Base-by-base conservation (phyloP, 768 basidiomycete species). In the Lactarius deliciosus region DNA sequence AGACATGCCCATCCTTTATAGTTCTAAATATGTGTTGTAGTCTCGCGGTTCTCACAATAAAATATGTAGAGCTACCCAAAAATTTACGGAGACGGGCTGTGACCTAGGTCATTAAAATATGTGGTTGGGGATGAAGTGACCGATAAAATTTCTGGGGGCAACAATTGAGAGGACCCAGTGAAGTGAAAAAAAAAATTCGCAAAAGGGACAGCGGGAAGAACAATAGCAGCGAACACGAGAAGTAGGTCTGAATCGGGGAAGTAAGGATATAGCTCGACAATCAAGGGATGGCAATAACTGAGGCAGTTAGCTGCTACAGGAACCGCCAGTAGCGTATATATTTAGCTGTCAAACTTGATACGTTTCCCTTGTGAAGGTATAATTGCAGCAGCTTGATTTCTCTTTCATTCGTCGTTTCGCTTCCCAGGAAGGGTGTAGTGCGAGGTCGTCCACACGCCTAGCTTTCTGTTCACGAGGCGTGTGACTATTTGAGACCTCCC, bases 351-450 rank as follows among this genome's bases (percentile, higher is more conserved):
- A 69, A 83, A 92, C 62, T 84, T 85, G 65, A 97, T 96, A 80
- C 97, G 97, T 75, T 87, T 95, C 30, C 94, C 92, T 76, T 88
- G 86, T 56, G 87, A 81, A 53, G 86, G 84, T 11, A 86, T 76
- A 43, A 90, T 88, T 8, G 79, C 79, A n/a, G 79, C 80, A n/a
- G 70, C 81, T 83, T 70, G 85, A 80, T 77, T 84, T 86, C 78
- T 89, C 86, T 77, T 90, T 93, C 66, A 88, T 76, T 75, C 86
- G 88, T 76, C 82, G 83, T 79, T 96, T 98, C 7, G 97, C 97
- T 76, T 92, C 92, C 96, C 97, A 99, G 16, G 94, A 96, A 2
- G 97, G 96, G 77, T 99, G 97, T 63, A 97, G 70, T 36, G 85
- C 81, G 74, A 74, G 81, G 22, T 77, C 77, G 45, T 75, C 72